Percentiles rank a stretch among this genome's conserved stretches.
These are phyloP conservation scores for Gaeumannomyces sp. DNA, from an alignment of 2,329 filamentous ascomycete genomes.

Conservation along the genomic window DNA sequence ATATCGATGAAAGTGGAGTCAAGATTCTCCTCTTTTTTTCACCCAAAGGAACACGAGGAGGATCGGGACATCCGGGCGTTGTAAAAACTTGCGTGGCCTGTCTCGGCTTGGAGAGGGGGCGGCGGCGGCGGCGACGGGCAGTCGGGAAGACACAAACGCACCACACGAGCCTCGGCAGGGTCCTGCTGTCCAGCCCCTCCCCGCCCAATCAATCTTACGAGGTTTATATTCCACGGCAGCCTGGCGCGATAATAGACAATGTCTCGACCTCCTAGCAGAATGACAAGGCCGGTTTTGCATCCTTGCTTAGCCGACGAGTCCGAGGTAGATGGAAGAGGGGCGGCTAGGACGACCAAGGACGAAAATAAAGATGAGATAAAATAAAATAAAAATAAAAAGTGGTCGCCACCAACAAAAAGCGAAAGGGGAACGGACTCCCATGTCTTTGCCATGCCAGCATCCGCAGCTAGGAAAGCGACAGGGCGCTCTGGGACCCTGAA, in stretches of 20 bases:
- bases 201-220: not conserved
- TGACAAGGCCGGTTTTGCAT: not conserved
- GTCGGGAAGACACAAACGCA: not conserved
- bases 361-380: not conserved
- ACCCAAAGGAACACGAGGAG: not conserved
- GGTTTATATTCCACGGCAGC: not conserved
- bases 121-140: too few species aligned
- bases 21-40: not conserved
- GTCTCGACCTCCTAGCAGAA: not conserved
- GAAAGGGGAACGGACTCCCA: too few species aligned
- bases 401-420: not conserved
- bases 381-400: not conserved
- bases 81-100: not conserved
- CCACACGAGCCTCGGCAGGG: not conserved
- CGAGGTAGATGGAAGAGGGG: not conserved
- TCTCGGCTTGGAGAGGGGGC: not conserved
- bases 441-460: not conserved
- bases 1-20: not conserved
- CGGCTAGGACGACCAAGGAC: too few species aligned
- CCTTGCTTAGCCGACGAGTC: not conserved
- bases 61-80: not conserved
- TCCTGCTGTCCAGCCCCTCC: not conserved
- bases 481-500: too few species aligned
- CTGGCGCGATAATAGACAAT: not conserved
- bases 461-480: not conserved